Evolutionary conservation across 768 basidiomycete species (phyloP), one percentile per base, ranked within the genome.

Genomic region (Suillus hirtellus): DNA sequence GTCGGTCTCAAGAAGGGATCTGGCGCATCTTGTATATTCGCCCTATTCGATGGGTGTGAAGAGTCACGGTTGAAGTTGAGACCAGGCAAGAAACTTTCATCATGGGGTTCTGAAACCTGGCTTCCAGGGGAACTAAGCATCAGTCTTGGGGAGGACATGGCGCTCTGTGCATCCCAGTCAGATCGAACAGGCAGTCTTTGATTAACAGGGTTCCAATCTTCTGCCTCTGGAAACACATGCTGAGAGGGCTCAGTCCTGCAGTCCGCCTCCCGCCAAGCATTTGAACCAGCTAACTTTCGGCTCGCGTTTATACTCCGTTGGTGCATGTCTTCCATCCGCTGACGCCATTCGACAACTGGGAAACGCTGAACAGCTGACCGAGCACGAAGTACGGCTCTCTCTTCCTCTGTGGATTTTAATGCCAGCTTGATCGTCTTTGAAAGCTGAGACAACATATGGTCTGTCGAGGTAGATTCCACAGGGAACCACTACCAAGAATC

Each of bases 321-420:
- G 73, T 97, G 95, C 82, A 96, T 93, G 74, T 96, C 95, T 78
- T 97, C 95, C 82, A 89, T 92, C 56, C 92, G 87, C 73, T 96
- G 95, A 71, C 95, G 91, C 95, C 95, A 97, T 78, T 97, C 94
- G 35, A 97, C 91, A 62, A 97, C 95, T 5, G 95, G 95, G 90
- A 97, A 97, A 70, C 95, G 92, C 71, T 96, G 95, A 3, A 97
- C 84, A 19, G 95, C 95, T 17, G 95, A 96, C 50, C 95, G 87
- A 49, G 95, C 95, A 72, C 95, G 92, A 31, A 97, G 84, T 69
- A 96, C 88, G 10, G 95, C 93, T 60, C 95, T 89, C 68, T 96
- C 95, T 74, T 96, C 90, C 69, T 93, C 86, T 0, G 89, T 87
- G 10, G 95, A 96, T 76, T 91, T 96, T 66, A 97, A 78, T 5